Base-by-base conservation (phyloP, 1,139 yeast species). In the Waltiozyma sp. region DNA sequence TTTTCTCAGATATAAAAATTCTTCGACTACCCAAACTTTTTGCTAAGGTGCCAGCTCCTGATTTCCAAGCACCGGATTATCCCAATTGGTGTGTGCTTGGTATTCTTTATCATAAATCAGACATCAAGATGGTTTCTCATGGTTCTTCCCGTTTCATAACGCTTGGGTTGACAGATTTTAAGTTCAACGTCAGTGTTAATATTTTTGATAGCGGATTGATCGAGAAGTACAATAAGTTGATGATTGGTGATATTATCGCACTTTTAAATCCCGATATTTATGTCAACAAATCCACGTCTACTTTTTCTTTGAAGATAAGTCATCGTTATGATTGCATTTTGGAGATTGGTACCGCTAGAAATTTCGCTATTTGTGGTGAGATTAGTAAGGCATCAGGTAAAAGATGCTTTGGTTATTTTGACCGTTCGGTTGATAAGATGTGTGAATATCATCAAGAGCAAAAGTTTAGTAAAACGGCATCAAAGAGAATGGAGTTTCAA, bases 31-130 rank as follows among this genome's bases (percentile, higher is more conserved):
- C 71, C n/a, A 76, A 77, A 46, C 60, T 81, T 11, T 69, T 75
- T 46, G 84, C 83, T 3, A 78, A 79, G 47, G 77, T 86, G 2
- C 52, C 61, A 37, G 81, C 91, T 5, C 95, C 95, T 1, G 65
- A 73, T 26, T 88, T 73, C 55, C 59, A 63, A 6, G 83, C 83
- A 42, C 95, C 96, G 0, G 63, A 66, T 31, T 80, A 79, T 52
- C 63, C 80, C 14, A 88, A 89, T 55, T 88, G 86, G 82, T 79
- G 82, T 19, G 71, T 82, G 10, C 57, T 80, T 21, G 96, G 94
- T 1, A 70, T 84, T 9, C 66, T 89, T 0, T 66, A 77, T 6
- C 57, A 61, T 31, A 88, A 87, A 55, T 65, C 77, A 4, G 73
- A 69, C 7, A 69, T 82, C 1, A 69, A 67, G 48, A 57, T 64